These are phyloP conservation scores for Candida broadrunensis DNA, from an alignment of 805 yeast genomes.

Conservation along the genomic window DNA sequence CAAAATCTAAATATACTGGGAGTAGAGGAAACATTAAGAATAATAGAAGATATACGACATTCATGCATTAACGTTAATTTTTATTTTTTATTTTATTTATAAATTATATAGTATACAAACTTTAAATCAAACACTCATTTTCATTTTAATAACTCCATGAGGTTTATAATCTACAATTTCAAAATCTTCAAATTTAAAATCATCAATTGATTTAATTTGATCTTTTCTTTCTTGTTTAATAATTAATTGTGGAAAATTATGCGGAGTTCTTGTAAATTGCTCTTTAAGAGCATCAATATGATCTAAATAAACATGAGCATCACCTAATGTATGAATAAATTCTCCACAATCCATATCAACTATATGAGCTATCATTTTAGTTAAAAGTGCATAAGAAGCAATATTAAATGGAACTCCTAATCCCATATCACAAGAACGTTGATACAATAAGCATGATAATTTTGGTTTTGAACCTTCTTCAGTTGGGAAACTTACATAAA, in stretches of 20 bases:
- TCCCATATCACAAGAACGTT: constrained; percentile 99
- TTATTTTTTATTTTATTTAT: background rate
- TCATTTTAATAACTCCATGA: constrained; percentile 83
- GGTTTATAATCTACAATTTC: constrained; percentile 79
- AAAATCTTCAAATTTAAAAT: constrained; percentile 85
- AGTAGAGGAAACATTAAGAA: background rate
- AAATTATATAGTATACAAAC: background rate
- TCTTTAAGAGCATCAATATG: constrained; percentile 88
- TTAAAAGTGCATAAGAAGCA: constrained; percentile 91
- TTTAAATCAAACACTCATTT: constrained; percentile 79
- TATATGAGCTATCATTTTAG: constrained; percentile 94
- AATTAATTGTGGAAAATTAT: constrained; percentile 71
- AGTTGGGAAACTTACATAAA: constrained; percentile 83
- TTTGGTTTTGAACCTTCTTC: constrained; percentile 48
- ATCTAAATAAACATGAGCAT: constrained; percentile 91
- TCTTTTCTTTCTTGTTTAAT: constrained; percentile 54
- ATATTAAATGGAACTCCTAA: constrained; percentile 98
- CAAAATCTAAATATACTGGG: background rate
- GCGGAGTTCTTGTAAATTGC: constrained; percentile 75
- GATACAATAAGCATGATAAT: constrained; percentile 86
- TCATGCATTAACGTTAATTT: background rate
- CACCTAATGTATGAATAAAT: constrained; percentile 93
- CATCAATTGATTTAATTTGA: constrained; percentile 69
- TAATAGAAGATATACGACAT: constrained; percentile 5
- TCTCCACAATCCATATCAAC: constrained; percentile 95